Evolutionary conservation across 1,139 yeast species (phyloP).

Genomic region (Lodderomyces orthopsilosis): DNA sequence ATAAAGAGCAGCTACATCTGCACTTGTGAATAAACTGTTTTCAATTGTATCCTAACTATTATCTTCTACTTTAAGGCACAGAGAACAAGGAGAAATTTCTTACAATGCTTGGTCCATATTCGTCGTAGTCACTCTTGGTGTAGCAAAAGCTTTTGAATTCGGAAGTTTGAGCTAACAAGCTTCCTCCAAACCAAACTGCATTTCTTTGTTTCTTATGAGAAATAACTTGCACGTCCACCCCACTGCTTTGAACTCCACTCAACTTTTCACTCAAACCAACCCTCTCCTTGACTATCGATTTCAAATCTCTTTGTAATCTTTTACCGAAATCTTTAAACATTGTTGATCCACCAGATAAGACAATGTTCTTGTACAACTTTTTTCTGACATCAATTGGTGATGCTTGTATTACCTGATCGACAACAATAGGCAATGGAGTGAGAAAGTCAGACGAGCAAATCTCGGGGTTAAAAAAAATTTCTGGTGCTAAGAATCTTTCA

Average conservation of each 20-base stretch:
- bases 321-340: slow-evolving; percentile 99
- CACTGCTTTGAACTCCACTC: slow-evolving; percentile 85
- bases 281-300: slow-evolving; percentile 83
- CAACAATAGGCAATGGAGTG: slow-evolving; percentile 93
- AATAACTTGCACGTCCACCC: slow-evolving; percentile 95
- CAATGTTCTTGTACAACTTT: slow-evolving; percentile 92
- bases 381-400: slow-evolving; percentile 98
- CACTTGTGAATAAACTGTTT: not conserved
- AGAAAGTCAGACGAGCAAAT: slow-evolving; percentile 92
- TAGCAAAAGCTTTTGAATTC: slow-evolving; percentile 96
- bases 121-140: slow-evolving; percentile 96
- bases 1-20: not conserved
- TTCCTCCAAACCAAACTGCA: slow-evolving; percentile 99
- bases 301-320: slow-evolving; percentile 93
- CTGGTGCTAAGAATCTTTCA: slow-evolving; percentile 97
- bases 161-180: slow-evolving; percentile 92
- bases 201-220: slow-evolving; percentile 96
- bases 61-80: slow-evolving; percentile 54
- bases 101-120: slow-evolving; percentile 95
- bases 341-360: slow-evolving; percentile 93
- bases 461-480: slow-evolving; percentile 97
- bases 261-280: slow-evolving; percentile 75
- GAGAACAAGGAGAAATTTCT: slow-evolving; percentile 93
- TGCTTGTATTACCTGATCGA: slow-evolving; percentile 91
- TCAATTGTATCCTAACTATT: not conserved